Conservation (phyloP, 179 eudicot genomes). For the Beta corolliflora region DNA sequence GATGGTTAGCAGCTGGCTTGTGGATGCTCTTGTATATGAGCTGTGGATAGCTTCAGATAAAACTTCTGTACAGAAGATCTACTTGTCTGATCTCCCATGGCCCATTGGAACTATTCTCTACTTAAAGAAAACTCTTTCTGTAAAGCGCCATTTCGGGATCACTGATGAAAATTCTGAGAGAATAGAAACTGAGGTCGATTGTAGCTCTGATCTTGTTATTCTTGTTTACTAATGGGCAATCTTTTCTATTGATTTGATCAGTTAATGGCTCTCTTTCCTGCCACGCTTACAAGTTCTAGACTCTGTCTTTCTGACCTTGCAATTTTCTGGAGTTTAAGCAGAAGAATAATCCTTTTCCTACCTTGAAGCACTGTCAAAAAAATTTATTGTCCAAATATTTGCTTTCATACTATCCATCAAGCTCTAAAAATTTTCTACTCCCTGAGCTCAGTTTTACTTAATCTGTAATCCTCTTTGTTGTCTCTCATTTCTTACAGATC, state of each 20-base stretch:
- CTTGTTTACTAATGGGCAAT: not conserved
- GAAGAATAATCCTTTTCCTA: not conserved
- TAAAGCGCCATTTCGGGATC: conserved; percentile 68
- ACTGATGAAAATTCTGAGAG: conserved; percentile 77
- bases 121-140: conserved; percentile 53
- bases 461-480: not conserved
- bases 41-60: conserved; percentile 81
- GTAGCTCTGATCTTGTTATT: conserved; percentile 16
- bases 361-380: not conserved
- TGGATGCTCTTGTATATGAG: conserved; percentile 76
- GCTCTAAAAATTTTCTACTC: not conserved
- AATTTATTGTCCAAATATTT: conserved; percentile 3
- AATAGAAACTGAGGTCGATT: conserved; percentile 75
- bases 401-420: not conserved
- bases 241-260: not conserved
- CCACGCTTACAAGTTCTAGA: not conserved
- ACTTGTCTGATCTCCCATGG: conserved; percentile 85
- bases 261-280: not conserved
- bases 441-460: not conserved
- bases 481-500: conserved; percentile 49
- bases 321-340: not conserved
- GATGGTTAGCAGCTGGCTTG: conserved; percentile 81
- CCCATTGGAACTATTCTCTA: conserved; percentile 77
- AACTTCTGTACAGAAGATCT: conserved; percentile 59
- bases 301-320: not conserved